Conservation (phyloP, 352 stramenopile genomes). For the Globisporangium yorkense region DNA sequence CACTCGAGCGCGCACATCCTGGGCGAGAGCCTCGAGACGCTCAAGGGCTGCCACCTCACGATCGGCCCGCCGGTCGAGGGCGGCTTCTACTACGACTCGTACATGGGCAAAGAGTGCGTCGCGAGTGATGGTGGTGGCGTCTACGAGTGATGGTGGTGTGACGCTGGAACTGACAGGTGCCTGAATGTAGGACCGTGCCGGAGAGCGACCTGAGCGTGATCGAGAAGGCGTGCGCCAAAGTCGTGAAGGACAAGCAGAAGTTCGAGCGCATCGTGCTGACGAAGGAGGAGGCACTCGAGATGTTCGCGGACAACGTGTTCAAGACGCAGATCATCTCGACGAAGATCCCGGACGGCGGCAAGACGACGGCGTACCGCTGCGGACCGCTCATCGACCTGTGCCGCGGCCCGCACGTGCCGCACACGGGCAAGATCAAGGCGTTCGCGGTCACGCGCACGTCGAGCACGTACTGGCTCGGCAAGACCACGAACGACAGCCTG, state of each 20-base stretch:
- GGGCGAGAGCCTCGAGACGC: slow-evolving; percentile 94
- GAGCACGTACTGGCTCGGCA: slow-evolving; percentile 96
- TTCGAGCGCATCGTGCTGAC: slow-evolving; percentile 93
- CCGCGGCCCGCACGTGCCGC: slow-evolving; percentile 93
- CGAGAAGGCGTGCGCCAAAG: slow-evolving; percentile 88
- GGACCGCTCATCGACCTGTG: slow-evolving; percentile 98
- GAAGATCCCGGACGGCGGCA: slow-evolving; percentile 95
- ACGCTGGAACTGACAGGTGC: not conserved
- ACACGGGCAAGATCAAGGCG: slow-evolving; percentile 92
- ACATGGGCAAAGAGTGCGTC: slow-evolving; percentile 90
- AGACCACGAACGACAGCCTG: slow-evolving; percentile 94
- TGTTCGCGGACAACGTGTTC: slow-evolving; percentile 92
- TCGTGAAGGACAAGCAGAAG: slow-evolving; percentile 96
- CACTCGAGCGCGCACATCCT: slow-evolving; percentile 98
- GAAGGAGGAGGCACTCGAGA: slow-evolving; percentile 95
- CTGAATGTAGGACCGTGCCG: slow-evolving; percentile 26
- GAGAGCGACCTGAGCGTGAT: slow-evolving; percentile 87
- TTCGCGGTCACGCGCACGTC: slow-evolving; percentile 93
- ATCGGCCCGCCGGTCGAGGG: slow-evolving; percentile 95
- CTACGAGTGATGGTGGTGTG: not conserved
- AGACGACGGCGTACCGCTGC: slow-evolving; percentile 97
- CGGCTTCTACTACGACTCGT: slow-evolving; percentile 99
- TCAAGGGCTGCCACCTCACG: slow-evolving; percentile 96
- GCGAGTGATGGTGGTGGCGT: not conserved
- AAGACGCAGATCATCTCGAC: slow-evolving; percentile 94